These are phyloP conservation scores for Hypoxylon sp. DNA, from an alignment of 2,329 filamentous ascomycete genomes.

Conservation along the genomic window DNA sequence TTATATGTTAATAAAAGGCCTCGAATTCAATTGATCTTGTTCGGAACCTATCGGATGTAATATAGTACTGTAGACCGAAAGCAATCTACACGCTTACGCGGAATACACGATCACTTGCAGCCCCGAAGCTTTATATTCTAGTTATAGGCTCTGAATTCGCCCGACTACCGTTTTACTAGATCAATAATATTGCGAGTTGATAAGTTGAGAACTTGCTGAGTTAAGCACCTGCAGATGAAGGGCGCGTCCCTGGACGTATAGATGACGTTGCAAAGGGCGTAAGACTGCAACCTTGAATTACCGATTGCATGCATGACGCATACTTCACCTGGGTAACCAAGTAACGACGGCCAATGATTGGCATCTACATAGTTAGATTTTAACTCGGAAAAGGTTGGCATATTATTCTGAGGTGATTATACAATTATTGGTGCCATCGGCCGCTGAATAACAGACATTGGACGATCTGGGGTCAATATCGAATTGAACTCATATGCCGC, in stretches of 20 bases:
- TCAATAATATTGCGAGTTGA: background rate
- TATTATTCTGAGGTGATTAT: background rate
- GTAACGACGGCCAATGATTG: slow-evolving; percentile 1
- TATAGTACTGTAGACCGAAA: background rate
- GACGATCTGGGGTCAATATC: background rate
- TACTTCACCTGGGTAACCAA: slow-evolving; percentile 19
- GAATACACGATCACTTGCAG: background rate
- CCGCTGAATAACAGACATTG: background rate
- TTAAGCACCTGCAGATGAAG: slow-evolving; percentile 17
- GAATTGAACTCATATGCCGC: background rate
- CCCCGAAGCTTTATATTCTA: slow-evolving; percentile 13
- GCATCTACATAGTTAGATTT: background rate
- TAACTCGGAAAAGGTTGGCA: background rate
- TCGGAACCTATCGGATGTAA: background rate
- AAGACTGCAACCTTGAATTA: slow-evolving; percentile 32
- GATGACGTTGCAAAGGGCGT: slow-evolving; percentile 44
- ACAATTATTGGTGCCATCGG: background rate
- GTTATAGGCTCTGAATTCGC: background rate
- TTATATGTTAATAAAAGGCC: background rate
- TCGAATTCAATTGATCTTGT: background rate
- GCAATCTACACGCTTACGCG: background rate
- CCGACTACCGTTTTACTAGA: background rate
- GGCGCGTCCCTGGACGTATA: slow-evolving; percentile 19
- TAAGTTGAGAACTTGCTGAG: slow-evolving; percentile 10
- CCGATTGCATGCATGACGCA: slow-evolving; percentile 37